These are phyloP conservation scores for Populus hybrid DNA, from an alignment of 441 rosid species.

Conservation along the genomic window DNA sequence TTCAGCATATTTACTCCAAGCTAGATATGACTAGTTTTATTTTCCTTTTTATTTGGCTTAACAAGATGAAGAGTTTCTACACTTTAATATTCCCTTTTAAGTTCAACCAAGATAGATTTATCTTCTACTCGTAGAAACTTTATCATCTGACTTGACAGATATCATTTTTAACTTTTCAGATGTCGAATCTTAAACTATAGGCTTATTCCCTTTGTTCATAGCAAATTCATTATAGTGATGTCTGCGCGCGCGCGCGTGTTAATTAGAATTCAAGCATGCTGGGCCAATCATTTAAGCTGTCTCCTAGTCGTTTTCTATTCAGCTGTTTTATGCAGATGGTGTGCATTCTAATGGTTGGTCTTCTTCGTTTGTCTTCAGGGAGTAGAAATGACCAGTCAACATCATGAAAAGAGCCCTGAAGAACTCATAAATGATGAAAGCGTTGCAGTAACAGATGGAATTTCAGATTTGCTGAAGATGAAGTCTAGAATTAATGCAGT, in stretches of 20 bases:
- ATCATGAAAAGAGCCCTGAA: slow-evolving; percentile 27
- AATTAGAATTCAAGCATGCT: not conserved
- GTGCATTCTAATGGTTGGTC: not conserved
- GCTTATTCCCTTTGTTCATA: not conserved
- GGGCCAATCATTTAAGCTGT: not conserved
- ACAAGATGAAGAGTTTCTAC: not conserved
- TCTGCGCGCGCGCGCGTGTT: not conserved
- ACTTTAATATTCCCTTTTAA: not conserved
- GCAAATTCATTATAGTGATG: not conserved
- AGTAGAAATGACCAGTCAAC: slow-evolving; percentile 29
- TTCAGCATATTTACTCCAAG: not conserved
- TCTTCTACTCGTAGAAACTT: slow-evolving; percentile 5
- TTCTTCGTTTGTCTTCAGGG: slow-evolving; percentile 38
- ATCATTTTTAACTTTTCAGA: not conserved
- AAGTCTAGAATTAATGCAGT: slow-evolving; percentile 62
- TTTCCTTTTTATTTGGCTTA: not conserved
- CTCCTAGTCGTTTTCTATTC: slow-evolving; percentile 3
- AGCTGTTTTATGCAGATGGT: slow-evolving; percentile 3
- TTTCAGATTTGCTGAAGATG: slow-evolving; percentile 69
- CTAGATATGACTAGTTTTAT: not conserved
- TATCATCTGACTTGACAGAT: not conserved
- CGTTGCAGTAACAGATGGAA: slow-evolving; percentile 33
- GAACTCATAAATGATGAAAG: slow-evolving; percentile 23
- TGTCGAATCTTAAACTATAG: not conserved
- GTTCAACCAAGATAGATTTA: not conserved